Evolutionary conservation across 2,329 filamentous ascomycete species (phyloP).

Genomic region (Talaromyces islandicus): DNA sequence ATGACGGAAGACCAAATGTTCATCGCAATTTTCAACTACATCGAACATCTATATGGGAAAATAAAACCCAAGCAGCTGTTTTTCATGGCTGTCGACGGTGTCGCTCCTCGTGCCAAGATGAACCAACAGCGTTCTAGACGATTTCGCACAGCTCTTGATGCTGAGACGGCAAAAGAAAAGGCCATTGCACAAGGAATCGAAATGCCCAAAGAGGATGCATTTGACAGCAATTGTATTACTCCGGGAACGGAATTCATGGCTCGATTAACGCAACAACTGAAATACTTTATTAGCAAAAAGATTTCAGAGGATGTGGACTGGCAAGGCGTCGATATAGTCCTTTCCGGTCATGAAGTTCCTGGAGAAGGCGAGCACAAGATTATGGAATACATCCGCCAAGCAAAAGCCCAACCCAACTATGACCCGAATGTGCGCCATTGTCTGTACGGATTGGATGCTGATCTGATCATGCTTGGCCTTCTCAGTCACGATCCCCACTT

Average conservation of each 20-base stretch:
- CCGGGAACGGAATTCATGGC: conserved; percentile 97
- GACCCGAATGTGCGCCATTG: conserved; percentile 93
- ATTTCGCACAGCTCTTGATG: conserved; percentile 90
- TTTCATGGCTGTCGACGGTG: conserved; percentile 99
- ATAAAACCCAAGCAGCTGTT: conserved; percentile 98
- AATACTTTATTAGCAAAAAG: conserved; percentile 99
- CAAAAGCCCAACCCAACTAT: conserved; percentile 91
- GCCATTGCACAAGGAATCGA: conserved; percentile 83
- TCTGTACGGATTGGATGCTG: conserved; percentile 92
- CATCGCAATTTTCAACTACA: conserved; percentile 99
- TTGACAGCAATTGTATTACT: conserved; percentile 99
- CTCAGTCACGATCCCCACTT: conserved; percentile 98
- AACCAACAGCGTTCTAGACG: conserved; percentile 95
- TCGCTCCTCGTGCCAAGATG: conserved; percentile 98
- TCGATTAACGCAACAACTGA: conserved; percentile 84
- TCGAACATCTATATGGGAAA: conserved; percentile 96
- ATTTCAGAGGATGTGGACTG: conserved; percentile 94
- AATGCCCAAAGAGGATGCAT: conserved; percentile 90
- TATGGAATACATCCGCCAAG: conserved; percentile 98
- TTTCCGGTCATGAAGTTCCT: conserved; percentile 95
- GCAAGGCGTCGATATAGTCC: conserved; percentile 92
- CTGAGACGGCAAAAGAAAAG: conserved; percentile 84
- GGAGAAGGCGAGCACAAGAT: conserved; percentile 99
- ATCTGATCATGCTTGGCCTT: conserved; percentile 96
- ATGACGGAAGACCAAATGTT: conserved; percentile 99